Conservation (phyloP, 169 alveolate species). For the Cryptosporidium ryanae region DNA sequence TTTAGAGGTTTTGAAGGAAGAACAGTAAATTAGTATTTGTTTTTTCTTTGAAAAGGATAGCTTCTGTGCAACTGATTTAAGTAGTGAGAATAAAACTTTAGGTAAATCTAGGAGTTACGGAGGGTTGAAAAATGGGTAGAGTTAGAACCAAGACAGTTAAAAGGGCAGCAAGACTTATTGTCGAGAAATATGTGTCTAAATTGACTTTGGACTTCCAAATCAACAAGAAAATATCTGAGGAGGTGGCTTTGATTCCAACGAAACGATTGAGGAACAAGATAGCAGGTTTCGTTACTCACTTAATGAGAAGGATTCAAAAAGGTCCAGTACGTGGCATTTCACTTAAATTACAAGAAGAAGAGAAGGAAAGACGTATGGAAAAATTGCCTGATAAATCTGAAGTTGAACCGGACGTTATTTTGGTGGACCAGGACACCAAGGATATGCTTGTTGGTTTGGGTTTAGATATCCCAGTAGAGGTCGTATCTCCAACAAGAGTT, state of each 20-base stretch:
- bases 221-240: conserved; percentile 99
- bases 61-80: too few species aligned
- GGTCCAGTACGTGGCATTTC: conserved; percentile 99
- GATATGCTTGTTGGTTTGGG: conserved; percentile 89
- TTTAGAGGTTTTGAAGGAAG: too few species aligned
- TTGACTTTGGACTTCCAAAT: conserved; percentile 98
- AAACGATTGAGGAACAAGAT: conserved; percentile 97
- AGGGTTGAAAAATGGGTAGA: conserved; percentile 93
- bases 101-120: not conserved
- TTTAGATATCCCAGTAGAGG: conserved; percentile 82
- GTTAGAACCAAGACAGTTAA: conserved; percentile 99
- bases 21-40: too few species aligned
- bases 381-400: conserved; percentile 95
- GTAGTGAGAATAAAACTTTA: not conserved
- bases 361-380: conserved; percentile 98
- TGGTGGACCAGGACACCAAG: conserved; percentile 89
- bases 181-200: conserved; percentile 97
- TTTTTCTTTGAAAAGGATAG: too few species aligned
- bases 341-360: conserved; percentile 99
- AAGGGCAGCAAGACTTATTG: conserved; percentile 98
- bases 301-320: conserved; percentile 95
- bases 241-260: conserved; percentile 98
- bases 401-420: conserved; percentile 89
- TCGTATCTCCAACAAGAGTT: conserved; percentile 71
- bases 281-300: conserved; percentile 96